Conservation (phyloP, 2,329 filamentous ascomycete genomes). For the Cladosporium sphaerospermum region DNA sequence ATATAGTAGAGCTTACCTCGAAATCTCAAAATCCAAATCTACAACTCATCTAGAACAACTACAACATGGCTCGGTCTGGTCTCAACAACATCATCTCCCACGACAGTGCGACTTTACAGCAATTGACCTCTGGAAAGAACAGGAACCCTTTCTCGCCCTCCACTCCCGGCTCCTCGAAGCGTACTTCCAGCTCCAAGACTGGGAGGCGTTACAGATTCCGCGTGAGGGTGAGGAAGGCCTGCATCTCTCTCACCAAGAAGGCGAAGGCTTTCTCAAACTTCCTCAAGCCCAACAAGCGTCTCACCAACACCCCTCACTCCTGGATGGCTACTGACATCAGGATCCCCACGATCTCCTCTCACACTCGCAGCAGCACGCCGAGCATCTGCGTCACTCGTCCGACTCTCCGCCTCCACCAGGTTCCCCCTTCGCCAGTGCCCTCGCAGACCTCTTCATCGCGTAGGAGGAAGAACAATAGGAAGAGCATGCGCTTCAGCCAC, state of each 20-base stretch:
- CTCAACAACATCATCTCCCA: neutral
- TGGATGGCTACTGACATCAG: too few species aligned
- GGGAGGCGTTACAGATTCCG: neutral
- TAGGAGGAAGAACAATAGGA: neutral
- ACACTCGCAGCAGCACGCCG: neutral
- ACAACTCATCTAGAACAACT: too few species aligned
- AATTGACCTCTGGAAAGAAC: too few species aligned
- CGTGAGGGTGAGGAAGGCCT: neutral
- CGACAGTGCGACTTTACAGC: neutral
- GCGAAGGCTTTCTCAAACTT: too few species aligned
- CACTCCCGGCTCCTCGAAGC: too few species aligned
- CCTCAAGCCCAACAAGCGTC: too few species aligned
- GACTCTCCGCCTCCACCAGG: neutral
- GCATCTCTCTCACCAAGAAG: neutral
- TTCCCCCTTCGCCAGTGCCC: neutral
- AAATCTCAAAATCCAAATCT: too few species aligned
- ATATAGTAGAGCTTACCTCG: too few species aligned
- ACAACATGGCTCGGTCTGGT: neutral
- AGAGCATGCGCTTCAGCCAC: conserved; percentile 2
- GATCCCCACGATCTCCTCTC: too few species aligned
- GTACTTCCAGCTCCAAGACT: neutral
- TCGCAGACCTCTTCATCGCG: neutral
- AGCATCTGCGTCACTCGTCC: neutral
- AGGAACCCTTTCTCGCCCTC: too few species aligned
- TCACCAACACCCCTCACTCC: too few species aligned